Base-by-base conservation (phyloP, 306 rosid species). In the Spatholobus suberectus region DNA sequence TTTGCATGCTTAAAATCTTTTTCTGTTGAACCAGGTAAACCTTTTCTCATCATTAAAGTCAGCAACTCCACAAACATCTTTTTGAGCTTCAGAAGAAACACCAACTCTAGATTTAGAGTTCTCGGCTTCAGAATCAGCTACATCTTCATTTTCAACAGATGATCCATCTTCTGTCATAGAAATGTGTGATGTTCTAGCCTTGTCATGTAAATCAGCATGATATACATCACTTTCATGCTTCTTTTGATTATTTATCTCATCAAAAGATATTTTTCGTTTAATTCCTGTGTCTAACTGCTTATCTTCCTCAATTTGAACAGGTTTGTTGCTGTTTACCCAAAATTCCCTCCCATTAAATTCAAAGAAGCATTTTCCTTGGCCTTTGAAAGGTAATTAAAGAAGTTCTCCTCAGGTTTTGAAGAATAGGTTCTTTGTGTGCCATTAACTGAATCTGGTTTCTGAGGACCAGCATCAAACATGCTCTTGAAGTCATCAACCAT, bases 401-500 rank as follows among this genome's bases (percentile, higher is more conserved):
- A 63, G 43, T 32, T 63, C 23, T 63, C 23, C 12, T 63, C 23
- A 17, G 70, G 43, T 32, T 32, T 63, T 63, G 43, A 63, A 34
- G 37, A 12, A 59, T 59, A 3, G 0, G 3, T 59, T 21, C 5
- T 12, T 17, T 15, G 5, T 5, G 38, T 29, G 5, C 6, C 70
- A 63, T 63, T 7, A 66, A 35, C 47, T 27, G 90, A 84, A 65
- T 90, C 93, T 79, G 84, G 91, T 79, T 87, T 89, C 84, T 89
- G 90, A 51, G 84, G 44, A 62, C 86, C 91, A 10, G 89, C 63
- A 77, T 94, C 86, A 54, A 90, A 90, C 54, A 94, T 88, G 73
- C 77, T 89, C 73, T 87, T 92, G 75, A 92, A 92, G 73, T 90
- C 95, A 81, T 87, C 98, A 32, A 41, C 91, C 74, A 84, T 27